These are phyloP conservation scores for Filobasidium floriforme DNA, from an alignment of 768 basidiomycete species.

Conservation along the genomic window DNA sequence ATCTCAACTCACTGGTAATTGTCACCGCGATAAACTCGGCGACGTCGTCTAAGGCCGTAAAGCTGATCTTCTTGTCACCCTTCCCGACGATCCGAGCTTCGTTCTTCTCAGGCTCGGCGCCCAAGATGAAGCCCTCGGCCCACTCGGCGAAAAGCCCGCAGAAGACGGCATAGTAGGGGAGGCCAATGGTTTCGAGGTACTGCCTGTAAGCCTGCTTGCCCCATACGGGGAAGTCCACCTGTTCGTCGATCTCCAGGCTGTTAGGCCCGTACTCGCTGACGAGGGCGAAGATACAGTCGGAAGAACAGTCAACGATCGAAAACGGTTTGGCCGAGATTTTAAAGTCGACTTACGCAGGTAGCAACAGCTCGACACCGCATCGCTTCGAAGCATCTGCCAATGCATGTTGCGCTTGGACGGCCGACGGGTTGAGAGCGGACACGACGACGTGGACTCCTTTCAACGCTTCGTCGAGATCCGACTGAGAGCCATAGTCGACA, in stretches of 20 bases:
- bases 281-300: background rate
- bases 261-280: constrained; percentile 13
- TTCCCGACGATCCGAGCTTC: constrained; percentile 4
- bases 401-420: background rate
- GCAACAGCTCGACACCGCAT: constrained; percentile 7
- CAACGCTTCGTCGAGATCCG: background rate
- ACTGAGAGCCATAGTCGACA: background rate
- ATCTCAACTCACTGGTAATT: constrained; percentile 6
- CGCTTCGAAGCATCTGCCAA: constrained; percentile 2
- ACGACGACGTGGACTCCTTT: constrained; percentile 10
- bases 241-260: background rate
- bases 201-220: background rate
- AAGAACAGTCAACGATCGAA: background rate
- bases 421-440: constrained; percentile 3
- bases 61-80: background rate
- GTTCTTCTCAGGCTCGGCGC: background rate
- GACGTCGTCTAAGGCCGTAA: constrained; percentile 5
- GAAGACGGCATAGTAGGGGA: constrained; percentile 10
- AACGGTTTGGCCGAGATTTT: too few species aligned
- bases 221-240: background rate
- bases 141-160: constrained; percentile 19
- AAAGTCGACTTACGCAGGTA: constrained; percentile 1
- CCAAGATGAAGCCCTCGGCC: background rate
- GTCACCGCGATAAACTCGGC: constrained; percentile 9
- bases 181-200: constrained; percentile 9